These are phyloP conservation scores for Miamiensis avidus DNA, from an alignment of 169 alveolate species.

Conservation along the genomic window DNA sequence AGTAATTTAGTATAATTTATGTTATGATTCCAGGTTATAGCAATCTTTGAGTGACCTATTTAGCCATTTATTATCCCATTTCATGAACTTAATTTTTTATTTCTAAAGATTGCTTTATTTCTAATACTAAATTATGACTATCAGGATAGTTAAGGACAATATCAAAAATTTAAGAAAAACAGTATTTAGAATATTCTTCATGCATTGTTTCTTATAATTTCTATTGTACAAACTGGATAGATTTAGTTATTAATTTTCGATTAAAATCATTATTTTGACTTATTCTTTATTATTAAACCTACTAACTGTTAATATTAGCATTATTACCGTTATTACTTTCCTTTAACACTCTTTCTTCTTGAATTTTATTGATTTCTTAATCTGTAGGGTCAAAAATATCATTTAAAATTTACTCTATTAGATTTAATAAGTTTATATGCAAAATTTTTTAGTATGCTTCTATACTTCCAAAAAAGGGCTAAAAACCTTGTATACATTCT, in stretches of 20 bases:
- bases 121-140: neutral
- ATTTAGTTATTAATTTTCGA: too few species aligned
- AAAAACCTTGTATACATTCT: neutral
- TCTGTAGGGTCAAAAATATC: neutral
- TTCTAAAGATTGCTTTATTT: neutral
- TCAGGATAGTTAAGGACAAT: neutral
- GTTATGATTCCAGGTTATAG: slow-evolving; percentile 43
- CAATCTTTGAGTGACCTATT: slow-evolving; percentile 28
- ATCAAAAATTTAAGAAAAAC: neutral
- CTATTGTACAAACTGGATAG: too few species aligned
- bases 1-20: slow-evolving; percentile 35
- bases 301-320: too few species aligned
- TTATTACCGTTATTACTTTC: too few species aligned
- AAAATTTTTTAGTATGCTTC: neutral
- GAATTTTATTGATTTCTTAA: neutral
- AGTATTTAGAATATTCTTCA: neutral
- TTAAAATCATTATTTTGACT: too few species aligned
- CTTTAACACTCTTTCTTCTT: neutral
- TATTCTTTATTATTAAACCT: too few species aligned
- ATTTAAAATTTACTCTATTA: neutral
- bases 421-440: neutral
- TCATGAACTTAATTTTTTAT: neutral
- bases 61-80: neutral
- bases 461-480: neutral
- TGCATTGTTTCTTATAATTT: neutral